Evolutionary conservation across 2,329 filamentous ascomycete genomes (phyloP).

Genomic region (Penicillium sp.): DNA sequence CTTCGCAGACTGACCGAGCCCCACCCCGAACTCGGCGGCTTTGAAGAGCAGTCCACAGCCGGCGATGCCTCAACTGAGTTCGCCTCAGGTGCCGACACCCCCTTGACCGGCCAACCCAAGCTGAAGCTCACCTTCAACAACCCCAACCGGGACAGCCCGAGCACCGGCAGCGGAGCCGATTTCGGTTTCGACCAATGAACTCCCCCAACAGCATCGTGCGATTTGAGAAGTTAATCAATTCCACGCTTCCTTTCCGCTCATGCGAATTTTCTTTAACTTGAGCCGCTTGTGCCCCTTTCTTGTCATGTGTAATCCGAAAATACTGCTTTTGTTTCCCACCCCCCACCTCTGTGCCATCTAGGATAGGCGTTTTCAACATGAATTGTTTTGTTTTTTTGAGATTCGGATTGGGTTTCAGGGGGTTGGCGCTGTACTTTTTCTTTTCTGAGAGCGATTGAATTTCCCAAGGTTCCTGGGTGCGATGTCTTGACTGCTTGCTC

Average conservation of each 20-base stretch:
- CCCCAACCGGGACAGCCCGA: slow-evolving; percentile 37
- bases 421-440: slow-evolving; percentile 11
- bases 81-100: slow-evolving; percentile 57
- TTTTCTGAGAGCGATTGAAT: slow-evolving; percentile 7
- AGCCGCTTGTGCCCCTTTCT: slow-evolving; percentile 4
- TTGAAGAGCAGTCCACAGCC: slow-evolving; percentile 52
- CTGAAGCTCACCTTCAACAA: slow-evolving; percentile 67
- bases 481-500: slow-evolving; percentile 3
- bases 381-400: slow-evolving; percentile 13
- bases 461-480: neutral
- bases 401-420: slow-evolving; percentile 9
- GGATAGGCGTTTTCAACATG: slow-evolving; percentile 11
- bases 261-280: neutral
- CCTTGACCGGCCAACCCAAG: slow-evolving; percentile 64
- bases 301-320: slow-evolving; percentile 16
- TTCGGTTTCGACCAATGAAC: slow-evolving; percentile 36
- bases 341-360: slow-evolving; percentile 10
- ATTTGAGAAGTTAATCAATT: neutral
- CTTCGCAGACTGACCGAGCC: slow-evolving; percentile 56
- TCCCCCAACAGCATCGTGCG: neutral
- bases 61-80: slow-evolving; percentile 55
- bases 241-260: neutral
- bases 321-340: neutral
- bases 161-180: slow-evolving; percentile 33
- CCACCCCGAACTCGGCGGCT: slow-evolving; percentile 59